Evolutionary conservation across 2,329 filamentous ascomycete species (phyloP).

Genomic region (Diaporthe ampelina): DNA sequence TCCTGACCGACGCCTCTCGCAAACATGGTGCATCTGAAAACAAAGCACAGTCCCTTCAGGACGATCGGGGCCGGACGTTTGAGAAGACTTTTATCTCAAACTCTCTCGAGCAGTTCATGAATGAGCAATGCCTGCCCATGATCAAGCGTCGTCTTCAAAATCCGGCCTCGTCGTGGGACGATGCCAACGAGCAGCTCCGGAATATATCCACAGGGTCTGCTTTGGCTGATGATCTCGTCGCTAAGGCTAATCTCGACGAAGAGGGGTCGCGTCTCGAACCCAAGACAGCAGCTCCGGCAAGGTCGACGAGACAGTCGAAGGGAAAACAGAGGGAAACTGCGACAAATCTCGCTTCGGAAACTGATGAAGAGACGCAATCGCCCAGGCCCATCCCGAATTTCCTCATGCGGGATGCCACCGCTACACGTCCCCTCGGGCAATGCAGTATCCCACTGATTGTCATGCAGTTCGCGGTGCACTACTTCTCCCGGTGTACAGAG

Average conservation of each 20-base stretch:
- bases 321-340: neutral
- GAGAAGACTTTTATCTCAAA: constrained; percentile 78
- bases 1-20: constrained; percentile 43
- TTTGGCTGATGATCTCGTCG: neutral
- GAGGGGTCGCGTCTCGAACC: constrained; percentile 31
- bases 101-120: constrained; percentile 78
- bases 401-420: constrained; percentile 25
- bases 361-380: constrained; percentile 31
- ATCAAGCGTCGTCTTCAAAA: constrained; percentile 68
- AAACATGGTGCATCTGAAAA: neutral
- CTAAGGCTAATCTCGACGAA: neutral
- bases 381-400: constrained; percentile 7
- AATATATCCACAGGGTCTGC: constrained; percentile 36
- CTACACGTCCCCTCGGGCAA: constrained; percentile 40
- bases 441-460: constrained; percentile 68
- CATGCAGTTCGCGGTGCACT: constrained; percentile 83
- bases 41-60: neutral
- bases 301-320: neutral
- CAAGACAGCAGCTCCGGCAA: neutral
- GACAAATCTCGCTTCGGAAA: neutral
- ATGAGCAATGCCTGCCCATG: constrained; percentile 73
- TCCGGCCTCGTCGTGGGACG: constrained; percentile 68
- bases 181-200: constrained; percentile 65
- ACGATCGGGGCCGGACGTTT: constrained; percentile 50
- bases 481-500: constrained; percentile 84